Evolutionary conservation across 257 asterid species (phyloP).

Genomic region (Gynochthodes officinalis): DNA sequence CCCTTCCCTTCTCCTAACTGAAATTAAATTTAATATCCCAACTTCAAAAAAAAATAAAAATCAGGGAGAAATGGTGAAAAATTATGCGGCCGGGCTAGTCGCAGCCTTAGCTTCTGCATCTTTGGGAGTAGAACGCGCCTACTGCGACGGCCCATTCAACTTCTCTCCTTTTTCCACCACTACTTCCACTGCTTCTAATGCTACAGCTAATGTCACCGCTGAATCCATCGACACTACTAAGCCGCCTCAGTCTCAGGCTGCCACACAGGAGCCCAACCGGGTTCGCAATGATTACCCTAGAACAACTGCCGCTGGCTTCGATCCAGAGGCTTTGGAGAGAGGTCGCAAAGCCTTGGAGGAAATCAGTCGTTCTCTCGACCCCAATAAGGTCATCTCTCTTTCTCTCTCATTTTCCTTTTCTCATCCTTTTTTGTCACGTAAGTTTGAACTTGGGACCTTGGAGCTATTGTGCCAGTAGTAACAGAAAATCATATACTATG

Average conservation of each 20-base stretch:
- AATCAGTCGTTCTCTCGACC: slow-evolving; percentile 42
- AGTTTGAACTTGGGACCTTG: no score
- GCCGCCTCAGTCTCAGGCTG: slow-evolving; percentile 22
- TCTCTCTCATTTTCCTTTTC: no score
- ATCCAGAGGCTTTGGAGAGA: slow-evolving; percentile 81
- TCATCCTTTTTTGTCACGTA: no score
- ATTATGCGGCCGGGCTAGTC: slow-evolving; percentile 44
- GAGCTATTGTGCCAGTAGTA: no score
- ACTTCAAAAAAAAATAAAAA: background rate
- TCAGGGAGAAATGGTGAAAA: slow-evolving; percentile 13
- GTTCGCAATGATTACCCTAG: slow-evolving; percentile 73
- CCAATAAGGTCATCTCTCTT: slow-evolving; percentile 51
- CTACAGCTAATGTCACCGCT: background rate
- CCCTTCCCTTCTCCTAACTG: background rate
- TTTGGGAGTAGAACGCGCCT: slow-evolving; percentile 41
- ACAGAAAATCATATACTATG: no score
- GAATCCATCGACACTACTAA: slow-evolving; percentile 33
- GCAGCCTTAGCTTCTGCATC: slow-evolving; percentile 62
- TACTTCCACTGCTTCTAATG: slow-evolving; percentile 12
- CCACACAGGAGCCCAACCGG: slow-evolving; percentile 37
- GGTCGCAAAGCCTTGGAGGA: slow-evolving; percentile 56
- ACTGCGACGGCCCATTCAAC: slow-evolving; percentile 53
- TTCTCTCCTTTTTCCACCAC: slow-evolving; percentile 47
- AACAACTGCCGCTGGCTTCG: slow-evolving; percentile 85
- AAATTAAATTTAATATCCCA: background rate